phyloP scores from a whole-genome alignment of 805 yeast species.

The Starmerella ratchasimensis region DNA sequence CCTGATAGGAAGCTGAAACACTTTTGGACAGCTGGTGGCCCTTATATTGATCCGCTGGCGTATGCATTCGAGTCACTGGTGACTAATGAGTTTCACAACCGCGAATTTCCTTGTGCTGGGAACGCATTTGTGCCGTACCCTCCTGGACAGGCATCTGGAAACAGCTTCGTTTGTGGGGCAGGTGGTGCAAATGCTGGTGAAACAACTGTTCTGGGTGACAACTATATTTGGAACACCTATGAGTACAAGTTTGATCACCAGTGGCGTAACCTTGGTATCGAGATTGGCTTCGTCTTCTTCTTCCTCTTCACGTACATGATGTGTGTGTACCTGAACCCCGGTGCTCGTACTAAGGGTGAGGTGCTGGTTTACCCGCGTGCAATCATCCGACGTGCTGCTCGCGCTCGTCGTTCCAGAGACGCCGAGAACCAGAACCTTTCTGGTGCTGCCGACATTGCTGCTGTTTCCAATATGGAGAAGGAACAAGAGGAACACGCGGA shows the following conservation, averaged over 20 bases:
- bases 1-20: constrained; percentile 44
- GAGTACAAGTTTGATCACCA: constrained; percentile 42
- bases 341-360: constrained; percentile 26
- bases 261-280: constrained; percentile 72
- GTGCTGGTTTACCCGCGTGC: constrained; percentile 21
- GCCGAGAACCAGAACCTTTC: constrained; percentile 12
- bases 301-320: constrained; percentile 29
- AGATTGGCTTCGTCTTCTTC: constrained; percentile 38
- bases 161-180: constrained; percentile 46
- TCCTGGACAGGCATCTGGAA: constrained; percentile 32
- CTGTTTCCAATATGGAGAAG: constrained; percentile 21
- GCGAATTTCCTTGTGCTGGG: constrained; percentile 38
- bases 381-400: constrained; percentile 10
- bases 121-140: constrained; percentile 37
- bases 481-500: constrained; percentile 18
- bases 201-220: constrained; percentile 42
- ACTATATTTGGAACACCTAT: constrained; percentile 37
- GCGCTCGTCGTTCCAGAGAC: constrained; percentile 3
- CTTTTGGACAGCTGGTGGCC: constrained; percentile 60
- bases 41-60: constrained; percentile 43
- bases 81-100: constrained; percentile 49
- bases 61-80: constrained; percentile 52
- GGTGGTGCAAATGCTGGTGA: constrained; percentile 49
- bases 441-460: constrained; percentile 12
- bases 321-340: constrained; percentile 22